Evolutionary conservation across 352 stramenopile species (phyloP).

Genomic region (Aphanomyces stellatus): DNA sequence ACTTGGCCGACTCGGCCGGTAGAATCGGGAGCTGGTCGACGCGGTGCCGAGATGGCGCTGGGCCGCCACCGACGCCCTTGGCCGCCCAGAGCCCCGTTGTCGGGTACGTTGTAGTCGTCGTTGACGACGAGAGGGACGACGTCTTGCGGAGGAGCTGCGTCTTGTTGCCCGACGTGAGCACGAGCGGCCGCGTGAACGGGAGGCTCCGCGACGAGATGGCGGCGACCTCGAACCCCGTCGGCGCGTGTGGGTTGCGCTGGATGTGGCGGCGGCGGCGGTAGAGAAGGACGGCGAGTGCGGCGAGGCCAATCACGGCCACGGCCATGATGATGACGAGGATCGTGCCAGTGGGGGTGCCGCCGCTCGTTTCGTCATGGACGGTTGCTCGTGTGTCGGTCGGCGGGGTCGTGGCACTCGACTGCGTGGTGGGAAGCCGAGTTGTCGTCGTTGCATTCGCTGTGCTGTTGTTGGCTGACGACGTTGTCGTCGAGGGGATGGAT

Average conservation of each 20-base stretch:
- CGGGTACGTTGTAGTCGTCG: not conserved
- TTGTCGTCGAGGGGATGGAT: not conserved
- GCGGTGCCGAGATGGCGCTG: not conserved
- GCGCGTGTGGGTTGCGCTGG: not conserved
- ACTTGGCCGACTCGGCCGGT: not conserved
- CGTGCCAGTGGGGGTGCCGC: not conserved
- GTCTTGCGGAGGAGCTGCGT: constrained; percentile 4
- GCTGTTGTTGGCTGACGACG: not conserved
- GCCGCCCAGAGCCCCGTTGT: no score
- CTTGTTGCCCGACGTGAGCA: not conserved
- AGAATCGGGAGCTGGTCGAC: not conserved
- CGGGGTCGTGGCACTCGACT: no score
- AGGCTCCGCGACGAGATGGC: not conserved
- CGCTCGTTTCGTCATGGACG: no score
- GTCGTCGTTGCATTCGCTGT: not conserved
- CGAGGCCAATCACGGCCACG: not conserved
- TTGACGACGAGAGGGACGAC: not conserved
- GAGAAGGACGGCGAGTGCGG: not conserved
- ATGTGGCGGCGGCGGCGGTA: not conserved
- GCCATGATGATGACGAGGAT: not conserved
- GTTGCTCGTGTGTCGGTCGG: no score
- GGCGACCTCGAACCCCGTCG: not conserved
- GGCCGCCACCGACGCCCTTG: not conserved
- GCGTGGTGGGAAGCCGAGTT: no score
- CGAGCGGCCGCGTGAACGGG: not conserved